Conservation (phyloP, 768 basidiomycete genomes). For the Suillus hirtellus region DNA sequence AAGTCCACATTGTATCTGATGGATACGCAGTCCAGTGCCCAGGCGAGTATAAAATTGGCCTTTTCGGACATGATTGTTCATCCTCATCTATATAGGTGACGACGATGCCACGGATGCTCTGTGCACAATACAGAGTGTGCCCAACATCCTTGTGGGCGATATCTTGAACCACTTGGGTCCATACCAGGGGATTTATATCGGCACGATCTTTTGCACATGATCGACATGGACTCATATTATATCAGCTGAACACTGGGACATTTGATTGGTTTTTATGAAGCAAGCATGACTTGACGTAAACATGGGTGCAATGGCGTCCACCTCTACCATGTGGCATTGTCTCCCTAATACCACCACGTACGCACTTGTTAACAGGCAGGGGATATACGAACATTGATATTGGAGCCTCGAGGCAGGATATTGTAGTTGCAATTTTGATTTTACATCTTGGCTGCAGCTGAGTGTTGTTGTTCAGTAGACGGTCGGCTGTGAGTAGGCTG, state of each 20-base stretch:
- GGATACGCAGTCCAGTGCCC: constrained; percentile 42
- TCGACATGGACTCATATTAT: constrained; percentile 1
- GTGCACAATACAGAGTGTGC: constrained; percentile 57
- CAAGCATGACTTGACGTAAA: not conserved
- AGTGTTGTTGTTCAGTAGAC: not conserved
- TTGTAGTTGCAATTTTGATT: not conserved
- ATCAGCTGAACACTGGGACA: not conserved
- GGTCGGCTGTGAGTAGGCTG: not conserved
- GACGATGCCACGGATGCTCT: constrained; percentile 55
- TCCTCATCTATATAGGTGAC: constrained; percentile 35
- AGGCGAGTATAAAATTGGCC: constrained; percentile 24
- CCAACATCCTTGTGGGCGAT: constrained; percentile 50
- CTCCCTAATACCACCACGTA: not conserved
- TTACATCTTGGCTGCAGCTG: not conserved
- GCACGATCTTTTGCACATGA: constrained; percentile 44
- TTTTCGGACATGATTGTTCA: not conserved
- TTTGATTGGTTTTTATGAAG: not conserved
- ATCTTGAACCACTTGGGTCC: constrained; percentile 59
- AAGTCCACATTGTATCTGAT: constrained; percentile 43
- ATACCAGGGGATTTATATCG: constrained; percentile 55
- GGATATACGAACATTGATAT: not conserved
- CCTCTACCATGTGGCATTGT: not conserved
- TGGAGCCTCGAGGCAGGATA: not conserved
- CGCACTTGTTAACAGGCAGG: not conserved
- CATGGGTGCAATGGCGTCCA: too few relatives aligned